Evolutionary conservation across 1,284 basidiomycete species (phyloP).

Genomic region (Macrocystidia cucumis): DNA sequence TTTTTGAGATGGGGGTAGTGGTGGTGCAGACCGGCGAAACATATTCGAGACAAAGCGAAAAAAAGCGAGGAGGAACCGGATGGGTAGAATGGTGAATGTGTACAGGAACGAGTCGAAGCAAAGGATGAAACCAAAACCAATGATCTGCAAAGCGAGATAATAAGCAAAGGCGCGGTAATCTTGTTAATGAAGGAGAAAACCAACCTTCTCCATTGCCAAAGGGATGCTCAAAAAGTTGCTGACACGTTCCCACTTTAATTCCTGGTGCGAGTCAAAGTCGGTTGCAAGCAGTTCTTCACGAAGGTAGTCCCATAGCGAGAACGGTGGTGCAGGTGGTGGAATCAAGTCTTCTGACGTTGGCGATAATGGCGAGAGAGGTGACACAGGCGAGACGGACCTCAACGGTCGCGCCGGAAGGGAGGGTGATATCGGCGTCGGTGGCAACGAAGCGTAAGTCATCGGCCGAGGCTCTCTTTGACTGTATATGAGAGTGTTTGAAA

Average conservation of each 20-base stretch:
- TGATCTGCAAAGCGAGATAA: constrained; percentile 48
- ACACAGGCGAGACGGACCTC: constrained; percentile 18
- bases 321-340: constrained; percentile 29
- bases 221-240: constrained; percentile 96
- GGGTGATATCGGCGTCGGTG: constrained; percentile 55
- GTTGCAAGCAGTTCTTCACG: constrained; percentile 82
- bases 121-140: constrained; percentile 87
- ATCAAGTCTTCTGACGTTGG: constrained; percentile 9
- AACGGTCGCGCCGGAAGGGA: constrained; percentile 33
- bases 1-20: constrained; percentile 82
- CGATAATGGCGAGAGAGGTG: constrained; percentile 14
- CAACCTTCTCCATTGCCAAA: constrained; percentile 87
- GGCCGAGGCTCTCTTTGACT: constrained; percentile 15
- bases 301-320: constrained; percentile 90
- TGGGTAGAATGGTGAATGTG: constrained; percentile 95
- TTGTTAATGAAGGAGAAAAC: constrained; percentile 8
- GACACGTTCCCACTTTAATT: constrained; percentile 95
- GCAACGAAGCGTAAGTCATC: constrained; percentile 55
- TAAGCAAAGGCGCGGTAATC: neutral
- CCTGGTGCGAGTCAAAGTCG: constrained; percentile 90
- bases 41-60: constrained; percentile 50
- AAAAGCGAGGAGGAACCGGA: constrained; percentile 73
- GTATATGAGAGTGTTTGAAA: constrained; percentile 14
- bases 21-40: constrained; percentile 38
- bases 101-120: constrained; percentile 98